Evolutionary conservation across 2,329 filamentous ascomycete species (phyloP).

Genomic region (Gnomoniopsis smithogilvyi): DNA sequence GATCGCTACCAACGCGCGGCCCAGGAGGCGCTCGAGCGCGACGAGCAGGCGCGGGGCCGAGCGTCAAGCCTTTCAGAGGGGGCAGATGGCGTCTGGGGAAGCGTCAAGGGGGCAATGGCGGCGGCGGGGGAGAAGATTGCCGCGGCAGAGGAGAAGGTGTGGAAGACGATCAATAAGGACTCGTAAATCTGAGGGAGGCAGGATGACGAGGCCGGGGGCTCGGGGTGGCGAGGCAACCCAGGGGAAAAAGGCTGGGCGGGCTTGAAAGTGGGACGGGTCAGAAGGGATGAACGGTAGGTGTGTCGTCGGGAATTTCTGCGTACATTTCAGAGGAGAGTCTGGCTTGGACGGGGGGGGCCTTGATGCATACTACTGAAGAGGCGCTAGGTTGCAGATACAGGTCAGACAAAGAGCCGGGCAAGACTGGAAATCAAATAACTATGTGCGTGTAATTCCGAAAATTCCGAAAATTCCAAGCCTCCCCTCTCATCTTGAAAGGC

Average conservation of each 20-base stretch:
- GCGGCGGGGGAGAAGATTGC: constrained; percentile 56
- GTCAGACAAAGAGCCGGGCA: too few relatives aligned
- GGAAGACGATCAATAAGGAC: constrained; percentile 61
- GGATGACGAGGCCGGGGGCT: background rate
- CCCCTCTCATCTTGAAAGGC: too few relatives aligned
- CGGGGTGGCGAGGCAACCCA: background rate
- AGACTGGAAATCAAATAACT: background rate
- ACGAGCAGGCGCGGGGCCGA: constrained; percentile 25
- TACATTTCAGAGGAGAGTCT: background rate
- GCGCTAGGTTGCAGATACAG: background rate
- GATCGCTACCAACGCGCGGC: constrained; percentile 43
- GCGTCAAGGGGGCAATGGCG: constrained; percentile 56
- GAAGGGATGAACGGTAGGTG: background rate
- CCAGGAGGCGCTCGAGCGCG: constrained; percentile 31
- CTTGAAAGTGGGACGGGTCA: background rate
- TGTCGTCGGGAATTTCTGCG: too few relatives aligned
- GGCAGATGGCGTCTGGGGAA: constrained; percentile 44
- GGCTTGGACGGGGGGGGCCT: background rate
- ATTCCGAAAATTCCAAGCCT: background rate
- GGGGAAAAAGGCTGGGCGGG: background rate
- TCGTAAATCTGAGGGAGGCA: constrained; percentile 24
- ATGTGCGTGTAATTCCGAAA: background rate
- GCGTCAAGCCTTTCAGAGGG: background rate
- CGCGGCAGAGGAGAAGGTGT: constrained; percentile 58
- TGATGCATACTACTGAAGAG: background rate